Evolutionary conservation across 129 eudicot genomes (phyloP), one percentile per base, ranked within the genome.

Genomic region (Lactuca saligna): DNA sequence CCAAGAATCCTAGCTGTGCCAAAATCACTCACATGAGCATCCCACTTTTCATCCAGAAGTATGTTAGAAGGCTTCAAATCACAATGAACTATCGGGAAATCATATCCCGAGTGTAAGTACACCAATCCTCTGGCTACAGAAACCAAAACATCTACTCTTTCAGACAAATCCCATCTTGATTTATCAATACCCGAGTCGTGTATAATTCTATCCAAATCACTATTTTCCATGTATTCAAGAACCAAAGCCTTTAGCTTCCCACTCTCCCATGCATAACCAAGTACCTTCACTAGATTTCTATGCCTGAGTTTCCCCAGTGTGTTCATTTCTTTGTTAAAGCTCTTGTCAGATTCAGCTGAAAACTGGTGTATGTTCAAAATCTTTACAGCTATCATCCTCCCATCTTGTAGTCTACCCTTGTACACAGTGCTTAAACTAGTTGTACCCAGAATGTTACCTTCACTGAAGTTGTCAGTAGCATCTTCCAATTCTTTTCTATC

Each of bases 251-350:
- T 89, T 51, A 93, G 73, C 54, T 78, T 87, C 31, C 75, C 65
- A 58, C 95, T 89, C 85, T 87, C 95, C 99, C 99, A 93, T 39
- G 91, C 95, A 53, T 85, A 93, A 34, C 99, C 99, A 16, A 89
- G 65, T 1, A 93, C 78, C 78, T 89, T 93, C 55, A 93, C 98
- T 35, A 93, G 61, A 78, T 93, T 93, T 75, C 84, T 85, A 71
- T 93, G 99, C 61, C 92, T 76, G 48, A 93, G 1, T 74, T 76
- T 81, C 68, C 80, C 79, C 62, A 85, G 70, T 4, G 82, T 85
- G 64, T 82, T 81, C 72, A 84, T 74, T 87, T 89, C 99, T 64
- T 85, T 78, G 73, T 83, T 51, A 70, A 93, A 93, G 44, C 87
- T 77, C 69, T 82, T 87, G 33, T 85, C 99, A 3, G 97, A 82